These are phyloP conservation scores for Lepidium sativum DNA, from an alignment of 345 rosid genomes.

Conservation along the genomic window DNA sequence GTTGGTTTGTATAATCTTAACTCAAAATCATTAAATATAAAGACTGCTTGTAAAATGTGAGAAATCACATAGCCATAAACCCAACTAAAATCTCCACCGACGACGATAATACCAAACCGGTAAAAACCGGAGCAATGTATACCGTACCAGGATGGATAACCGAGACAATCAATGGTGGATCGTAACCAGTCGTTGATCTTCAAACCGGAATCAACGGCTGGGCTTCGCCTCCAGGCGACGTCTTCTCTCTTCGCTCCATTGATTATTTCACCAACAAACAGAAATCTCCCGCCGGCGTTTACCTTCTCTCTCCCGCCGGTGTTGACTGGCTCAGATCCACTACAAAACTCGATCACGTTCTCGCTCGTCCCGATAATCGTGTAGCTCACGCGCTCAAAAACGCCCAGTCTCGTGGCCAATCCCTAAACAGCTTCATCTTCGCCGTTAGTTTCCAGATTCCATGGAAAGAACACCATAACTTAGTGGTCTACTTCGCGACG, in stretches of 20 bases:
- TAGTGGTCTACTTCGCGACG: slow-evolving; percentile 55
- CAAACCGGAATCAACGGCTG: slow-evolving; percentile 65
- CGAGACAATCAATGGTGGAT: slow-evolving; percentile 57
- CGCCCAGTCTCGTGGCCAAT: slow-evolving; percentile 47
- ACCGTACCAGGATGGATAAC: slow-evolving; percentile 39
- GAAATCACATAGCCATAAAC: slow-evolving; percentile 30
- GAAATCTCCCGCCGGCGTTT: slow-evolving; percentile 58
- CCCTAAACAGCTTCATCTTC: slow-evolving; percentile 52
- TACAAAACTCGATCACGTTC: slow-evolving; percentile 53
- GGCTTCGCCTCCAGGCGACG: slow-evolving; percentile 73
- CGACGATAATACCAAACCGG: slow-evolving; percentile 11
- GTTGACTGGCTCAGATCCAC: slow-evolving; percentile 77
- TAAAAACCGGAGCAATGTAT: slow-evolving; percentile 6
- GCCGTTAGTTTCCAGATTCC: slow-evolving; percentile 72
- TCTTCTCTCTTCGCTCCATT: slow-evolving; percentile 56
- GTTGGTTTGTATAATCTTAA: too few species aligned
- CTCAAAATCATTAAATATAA: too few species aligned
- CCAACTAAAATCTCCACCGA: slow-evolving; percentile 27
- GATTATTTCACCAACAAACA: slow-evolving; percentile 44
- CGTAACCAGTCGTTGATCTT: slow-evolving; percentile 53
- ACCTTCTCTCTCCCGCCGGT: slow-evolving; percentile 62
- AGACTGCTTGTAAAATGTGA: too few species aligned
- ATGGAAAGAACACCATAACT: slow-evolving; percentile 52
- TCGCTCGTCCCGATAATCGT: slow-evolving; percentile 69
- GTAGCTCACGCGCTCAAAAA: slow-evolving; percentile 39